Evolutionary conservation across 2,329 filamentous ascomycete species (phyloP), one percentile per base, ranked within the genome.

Genomic region (Thyridium curvatum): DNA sequence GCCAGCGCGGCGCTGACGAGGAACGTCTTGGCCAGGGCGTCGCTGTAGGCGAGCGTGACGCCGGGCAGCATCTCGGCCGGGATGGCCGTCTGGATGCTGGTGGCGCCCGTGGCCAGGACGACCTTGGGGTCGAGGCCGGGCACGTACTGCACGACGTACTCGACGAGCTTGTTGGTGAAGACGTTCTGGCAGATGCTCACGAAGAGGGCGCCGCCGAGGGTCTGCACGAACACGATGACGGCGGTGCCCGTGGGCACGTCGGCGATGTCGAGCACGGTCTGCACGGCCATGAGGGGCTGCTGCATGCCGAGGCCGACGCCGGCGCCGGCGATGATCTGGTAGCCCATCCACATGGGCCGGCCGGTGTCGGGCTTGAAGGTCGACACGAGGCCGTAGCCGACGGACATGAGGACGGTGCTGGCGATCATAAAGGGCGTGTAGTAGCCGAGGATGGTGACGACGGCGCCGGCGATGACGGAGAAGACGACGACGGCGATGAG

Each of bases 201-300:
- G 34, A 68, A 69, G 1, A 71, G 41, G 7, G 53, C 49, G 17
- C 47, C 54, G 18, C 54, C 52, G 9, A 58, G 45, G 12, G 47
- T 52, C 47, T 58, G 55, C 34, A 49, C 51, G 44, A 70, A 69
- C 21, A 69, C 55, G 8, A 67, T 53, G 43, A 53, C 38, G 2
- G 65, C 56, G 4, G 62, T 65, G 28, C 60, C 66, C 12, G 56
- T 58, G 12, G 66, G 59, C 41, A 69, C 59, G 39, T 70, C 65
- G 12, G 54, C 51, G 12, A 55, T 40, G 18, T 45, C 50, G 9
- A 69, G 53, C 3, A 66, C 62, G 1, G 65, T 58, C 49, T 69
- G 65, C 2, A 60, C 64, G 6, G 60, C 63, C 21, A 68, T 59
- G 13, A 62, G 42, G 7, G 63, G 56, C 42, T 64, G 60, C 40